Evolutionary conservation across 2,329 filamentous ascomycete species (phyloP).

Genomic region (Polychaeton citri): DNA sequence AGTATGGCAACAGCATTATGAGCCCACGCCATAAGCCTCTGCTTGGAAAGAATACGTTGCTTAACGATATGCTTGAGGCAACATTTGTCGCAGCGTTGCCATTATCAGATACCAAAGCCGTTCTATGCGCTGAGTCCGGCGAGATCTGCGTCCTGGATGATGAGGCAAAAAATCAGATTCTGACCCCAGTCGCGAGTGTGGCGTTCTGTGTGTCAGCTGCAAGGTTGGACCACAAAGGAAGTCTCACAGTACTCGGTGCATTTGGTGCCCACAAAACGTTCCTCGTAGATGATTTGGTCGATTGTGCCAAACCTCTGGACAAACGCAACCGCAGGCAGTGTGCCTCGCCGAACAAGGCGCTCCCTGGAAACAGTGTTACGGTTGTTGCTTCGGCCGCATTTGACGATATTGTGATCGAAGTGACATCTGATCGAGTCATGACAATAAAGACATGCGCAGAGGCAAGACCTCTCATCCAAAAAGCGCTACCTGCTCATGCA

Average conservation of each 20-base stretch:
- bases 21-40: conserved; percentile 52
- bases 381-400: conserved; percentile 25
- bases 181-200: conserved; percentile 52
- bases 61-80: conserved; percentile 68
- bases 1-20: conserved; percentile 21
- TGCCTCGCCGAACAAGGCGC: conserved; percentile 5
- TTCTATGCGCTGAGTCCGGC: conserved; percentile 77
- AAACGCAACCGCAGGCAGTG: conserved; percentile 9
- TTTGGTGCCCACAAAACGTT: conserved; percentile 43
- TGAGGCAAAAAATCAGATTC: conserved; percentile 54
- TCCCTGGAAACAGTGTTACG: neutral
- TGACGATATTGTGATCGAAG: conserved; percentile 17
- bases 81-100: conserved; percentile 68
- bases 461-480: conserved; percentile 13
- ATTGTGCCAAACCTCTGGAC: conserved; percentile 11
- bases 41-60: conserved; percentile 72
- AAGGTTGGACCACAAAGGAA: conserved; percentile 42
- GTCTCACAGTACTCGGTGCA: conserved; percentile 56
- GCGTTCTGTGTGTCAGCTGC: conserved; percentile 58
- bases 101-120: conserved; percentile 58
- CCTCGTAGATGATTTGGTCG: conserved; percentile 21
- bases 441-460: conserved; percentile 2
- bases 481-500: conserved; percentile 40
- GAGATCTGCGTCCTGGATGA: conserved; percentile 84
- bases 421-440: conserved; percentile 14